phyloP scores from a whole-genome alignment of 2,329 filamentous ascomycete species.

The Metarhizium album region DNA sequence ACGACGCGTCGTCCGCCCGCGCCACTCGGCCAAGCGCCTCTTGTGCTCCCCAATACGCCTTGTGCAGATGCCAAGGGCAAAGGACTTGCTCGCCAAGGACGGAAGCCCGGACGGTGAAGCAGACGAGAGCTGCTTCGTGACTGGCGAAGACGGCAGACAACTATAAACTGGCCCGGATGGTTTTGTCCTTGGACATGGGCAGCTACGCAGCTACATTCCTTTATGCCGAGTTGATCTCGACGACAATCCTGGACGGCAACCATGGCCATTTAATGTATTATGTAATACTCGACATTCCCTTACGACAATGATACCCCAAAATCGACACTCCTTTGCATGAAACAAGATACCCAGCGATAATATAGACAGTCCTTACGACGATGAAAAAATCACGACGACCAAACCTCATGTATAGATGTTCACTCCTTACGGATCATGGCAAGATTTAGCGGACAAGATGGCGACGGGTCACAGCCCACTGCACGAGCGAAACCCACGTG shows the following conservation, averaged over 20 bases:
- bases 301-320: conserved; percentile 21
- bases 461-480: conserved; percentile 2
- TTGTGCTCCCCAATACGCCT: conserved; percentile 13
- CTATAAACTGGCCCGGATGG: too few species aligned
- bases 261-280: conserved; percentile 18
- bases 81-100: conserved; percentile 9
- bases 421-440: conserved; percentile 10
- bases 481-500: conserved; percentile 1
- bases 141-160: neutral
- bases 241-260: conserved; percentile 17
- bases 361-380: conserved; percentile 33
- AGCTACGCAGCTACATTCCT: conserved; percentile 1
- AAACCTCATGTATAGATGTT: conserved; percentile 3
- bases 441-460: conserved; percentile 5
- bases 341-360: conserved; percentile 12
- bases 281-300: conserved; percentile 24
- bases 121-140: neutral
- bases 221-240: conserved; percentile 19
- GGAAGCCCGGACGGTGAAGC: neutral
- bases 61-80: conserved; percentile 19
- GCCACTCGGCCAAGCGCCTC: conserved; percentile 22
- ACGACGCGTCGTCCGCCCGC: conserved; percentile 24
- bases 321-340: conserved; percentile 3
- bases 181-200: neutral
- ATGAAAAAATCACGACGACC: neutral